Percentiles rank a stretch among this genome's conserved stretches.
phyloP scores from a whole-genome alignment of 305 asterid species.

The Petunia hybrid region DNA sequence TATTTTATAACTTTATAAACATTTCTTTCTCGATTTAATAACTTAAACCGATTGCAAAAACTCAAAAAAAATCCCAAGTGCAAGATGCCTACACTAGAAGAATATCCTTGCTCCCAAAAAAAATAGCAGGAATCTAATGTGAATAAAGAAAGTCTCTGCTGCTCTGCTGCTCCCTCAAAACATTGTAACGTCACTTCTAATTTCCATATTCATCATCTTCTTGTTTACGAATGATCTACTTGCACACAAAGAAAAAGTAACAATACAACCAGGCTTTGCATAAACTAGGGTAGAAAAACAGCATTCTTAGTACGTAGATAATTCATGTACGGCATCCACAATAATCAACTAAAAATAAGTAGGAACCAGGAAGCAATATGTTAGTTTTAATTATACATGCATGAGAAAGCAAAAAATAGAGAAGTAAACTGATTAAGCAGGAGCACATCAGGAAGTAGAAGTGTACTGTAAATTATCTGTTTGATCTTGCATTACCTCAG shows the following conservation, averaged over 20 bases:
- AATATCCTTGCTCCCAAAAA: constrained; percentile 2
- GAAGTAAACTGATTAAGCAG: no score
- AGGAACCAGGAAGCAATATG: no score
- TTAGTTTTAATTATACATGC: no score
- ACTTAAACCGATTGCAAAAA: constrained; percentile 10
- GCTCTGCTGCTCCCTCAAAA: background rate
- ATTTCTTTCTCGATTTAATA: background rate
- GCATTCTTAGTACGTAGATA: no score
- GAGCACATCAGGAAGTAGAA: background rate
- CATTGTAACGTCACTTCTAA: background rate
- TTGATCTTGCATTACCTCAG: constrained; percentile 64
- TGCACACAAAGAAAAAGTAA: background rate
- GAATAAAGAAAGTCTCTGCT: background rate
- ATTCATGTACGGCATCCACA: no score
- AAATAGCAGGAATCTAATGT: background rate
- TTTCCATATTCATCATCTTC: background rate
- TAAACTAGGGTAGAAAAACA: constrained; percentile 4
- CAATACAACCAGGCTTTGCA: background rate
- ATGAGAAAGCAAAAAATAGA: no score
- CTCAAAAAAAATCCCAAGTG: background rate
- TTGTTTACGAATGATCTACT: constrained; percentile 4
- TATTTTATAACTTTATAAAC: background rate
- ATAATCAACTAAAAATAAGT: background rate
- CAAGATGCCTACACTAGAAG: background rate
- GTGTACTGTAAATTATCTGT: background rate